Percentiles rank a stretch among this genome's conserved stretches.
These are phyloP conservation scores for Stachybotrys chlorohalonatus DNA, from an alignment of 2,329 filamentous ascomycete species.

Conservation along the genomic window DNA sequence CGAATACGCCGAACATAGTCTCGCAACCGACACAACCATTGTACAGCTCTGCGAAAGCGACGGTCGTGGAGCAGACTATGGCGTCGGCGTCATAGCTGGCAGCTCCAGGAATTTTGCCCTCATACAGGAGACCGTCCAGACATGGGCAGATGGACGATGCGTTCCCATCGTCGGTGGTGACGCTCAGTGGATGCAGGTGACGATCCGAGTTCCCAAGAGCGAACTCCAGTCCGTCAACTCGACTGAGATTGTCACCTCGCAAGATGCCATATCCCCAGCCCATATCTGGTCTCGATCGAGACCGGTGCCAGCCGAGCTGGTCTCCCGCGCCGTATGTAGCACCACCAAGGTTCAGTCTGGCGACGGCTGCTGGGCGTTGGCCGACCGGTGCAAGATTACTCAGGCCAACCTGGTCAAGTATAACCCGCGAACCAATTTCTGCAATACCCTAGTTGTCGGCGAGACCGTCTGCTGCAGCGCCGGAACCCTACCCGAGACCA, in stretches of 20 bases:
- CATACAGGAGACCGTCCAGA: constrained; percentile 11
- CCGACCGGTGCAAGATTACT: constrained; percentile 21
- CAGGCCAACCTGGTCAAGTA: constrained; percentile 17
- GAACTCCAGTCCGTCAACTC: constrained; percentile 2
- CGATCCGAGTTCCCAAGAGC: constrained; percentile 5
- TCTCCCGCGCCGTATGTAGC: constrained; percentile 5
- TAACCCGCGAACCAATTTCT: constrained; percentile 16
- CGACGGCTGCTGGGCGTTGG: constrained; percentile 20
- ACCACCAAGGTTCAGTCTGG: constrained; percentile 11
- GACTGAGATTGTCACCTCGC: neutral
- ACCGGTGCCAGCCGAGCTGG: neutral
- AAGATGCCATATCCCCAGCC: neutral
- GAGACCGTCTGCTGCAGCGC: constrained; percentile 11
- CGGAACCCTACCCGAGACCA: constrained; percentile 8
- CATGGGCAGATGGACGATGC: constrained; percentile 3
- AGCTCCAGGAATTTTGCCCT: constrained; percentile 12
- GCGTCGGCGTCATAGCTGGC: constrained; percentile 16
- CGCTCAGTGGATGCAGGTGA: constrained; percentile 5
- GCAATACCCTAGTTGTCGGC: constrained; percentile 9
- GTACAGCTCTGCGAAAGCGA: constrained; percentile 17
- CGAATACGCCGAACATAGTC: constrained; percentile 2
- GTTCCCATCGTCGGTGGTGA: constrained; percentile 2
- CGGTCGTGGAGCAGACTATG: constrained; percentile 13
- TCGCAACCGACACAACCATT: constrained; percentile 6
- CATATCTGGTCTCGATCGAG: neutral